Conservation (phyloP, 1,284 basidiomycete genomes). For the Moesziomyces globuligerus region DNA sequence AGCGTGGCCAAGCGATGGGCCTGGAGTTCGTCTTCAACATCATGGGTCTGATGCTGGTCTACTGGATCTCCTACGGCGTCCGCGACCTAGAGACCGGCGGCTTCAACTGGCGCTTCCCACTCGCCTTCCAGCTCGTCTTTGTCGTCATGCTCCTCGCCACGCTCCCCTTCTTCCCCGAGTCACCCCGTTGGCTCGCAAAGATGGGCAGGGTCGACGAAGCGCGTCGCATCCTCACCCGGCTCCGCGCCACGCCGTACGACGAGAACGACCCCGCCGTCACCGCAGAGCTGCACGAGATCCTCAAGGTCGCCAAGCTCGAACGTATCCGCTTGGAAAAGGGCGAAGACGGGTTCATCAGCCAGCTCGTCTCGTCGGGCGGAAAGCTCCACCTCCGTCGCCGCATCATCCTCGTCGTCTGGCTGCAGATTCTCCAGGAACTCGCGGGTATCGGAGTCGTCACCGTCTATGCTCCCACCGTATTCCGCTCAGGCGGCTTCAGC, state of each 20-base stretch:
- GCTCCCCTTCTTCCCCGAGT: slow-evolving; percentile 33
- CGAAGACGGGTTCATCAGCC: slow-evolving; percentile 16
- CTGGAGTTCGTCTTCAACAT: slow-evolving; percentile 31
- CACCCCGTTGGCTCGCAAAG: slow-evolving; percentile 29
- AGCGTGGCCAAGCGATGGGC: slow-evolving; percentile 21
- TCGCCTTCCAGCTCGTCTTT: slow-evolving; percentile 32
- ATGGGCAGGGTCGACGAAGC: slow-evolving; percentile 37
- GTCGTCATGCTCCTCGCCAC: slow-evolving; percentile 15
- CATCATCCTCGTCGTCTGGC: slow-evolving; percentile 23
- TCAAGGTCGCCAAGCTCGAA: slow-evolving; percentile 20
- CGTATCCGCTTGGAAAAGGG: slow-evolving; percentile 22
- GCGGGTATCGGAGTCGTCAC: slow-evolving; percentile 32
- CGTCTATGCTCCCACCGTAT: slow-evolving; percentile 31
- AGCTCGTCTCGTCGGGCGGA: slow-evolving; percentile 16
- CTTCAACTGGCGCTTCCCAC: slow-evolving; percentile 31
- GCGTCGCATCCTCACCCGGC: slow-evolving; percentile 19
- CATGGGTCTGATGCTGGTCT: slow-evolving; percentile 19
- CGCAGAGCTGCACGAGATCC: slow-evolving; percentile 21
- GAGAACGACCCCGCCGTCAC: slow-evolving; percentile 19
- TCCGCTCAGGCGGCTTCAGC: slow-evolving; percentile 29
- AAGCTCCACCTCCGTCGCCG: slow-evolving; percentile 27
- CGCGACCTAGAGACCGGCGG: slow-evolving; percentile 15
- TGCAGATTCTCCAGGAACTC: slow-evolving; percentile 32
- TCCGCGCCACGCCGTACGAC: slow-evolving; percentile 21
- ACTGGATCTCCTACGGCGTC: slow-evolving; percentile 27